A percentile compares a stretch with the other conserved stretches of the same genome.
Conservation (phyloP, 768 basidiomycete species). For the Hericium alpestre region DNA sequence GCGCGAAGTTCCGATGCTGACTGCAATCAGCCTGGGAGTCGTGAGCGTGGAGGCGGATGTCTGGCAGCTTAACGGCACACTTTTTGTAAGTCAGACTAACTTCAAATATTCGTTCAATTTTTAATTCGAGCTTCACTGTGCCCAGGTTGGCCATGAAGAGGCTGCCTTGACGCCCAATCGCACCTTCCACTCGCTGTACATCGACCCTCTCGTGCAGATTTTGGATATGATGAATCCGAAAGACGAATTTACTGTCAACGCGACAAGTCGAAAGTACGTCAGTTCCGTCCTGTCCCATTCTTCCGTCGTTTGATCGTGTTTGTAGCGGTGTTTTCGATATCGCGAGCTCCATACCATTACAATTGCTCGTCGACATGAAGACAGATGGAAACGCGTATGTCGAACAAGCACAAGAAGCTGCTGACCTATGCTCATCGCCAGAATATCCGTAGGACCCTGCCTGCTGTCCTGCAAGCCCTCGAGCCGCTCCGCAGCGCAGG, state of each 20-base stretch:
- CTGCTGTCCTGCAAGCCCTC: conserved; percentile 32
- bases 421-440: too few species aligned
- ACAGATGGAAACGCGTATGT: conserved; percentile 36
- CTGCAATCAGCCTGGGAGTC: conserved; percentile 38
- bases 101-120: neutral
- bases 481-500: conserved; percentile 33
- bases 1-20: conserved; percentile 39
- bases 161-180: conserved; percentile 30
- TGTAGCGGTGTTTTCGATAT: conserved; percentile 40
- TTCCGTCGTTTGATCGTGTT: neutral
- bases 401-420: neutral
- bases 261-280: conserved; percentile 31
- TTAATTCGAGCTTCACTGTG: neutral
- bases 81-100: conserved; percentile 26
- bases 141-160: neutral
- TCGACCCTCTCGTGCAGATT: conserved; percentile 34
- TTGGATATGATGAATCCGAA: conserved; percentile 32
- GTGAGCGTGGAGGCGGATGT: conserved; percentile 47
- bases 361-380: conserved; percentile 44
- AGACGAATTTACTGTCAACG: conserved; percentile 29
- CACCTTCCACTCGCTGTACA: conserved; percentile 35
- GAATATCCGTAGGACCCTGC: conserved; percentile 26
- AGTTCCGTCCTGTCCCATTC: neutral
- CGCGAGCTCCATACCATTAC: conserved; percentile 27
- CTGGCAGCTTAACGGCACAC: conserved; percentile 32